A percentile compares a stretch with the other conserved stretches of the same genome.
These are phyloP conservation scores for Coniella lustricola DNA, from an alignment of 2,329 filamentous ascomycete genomes.

Conservation along the genomic window DNA sequence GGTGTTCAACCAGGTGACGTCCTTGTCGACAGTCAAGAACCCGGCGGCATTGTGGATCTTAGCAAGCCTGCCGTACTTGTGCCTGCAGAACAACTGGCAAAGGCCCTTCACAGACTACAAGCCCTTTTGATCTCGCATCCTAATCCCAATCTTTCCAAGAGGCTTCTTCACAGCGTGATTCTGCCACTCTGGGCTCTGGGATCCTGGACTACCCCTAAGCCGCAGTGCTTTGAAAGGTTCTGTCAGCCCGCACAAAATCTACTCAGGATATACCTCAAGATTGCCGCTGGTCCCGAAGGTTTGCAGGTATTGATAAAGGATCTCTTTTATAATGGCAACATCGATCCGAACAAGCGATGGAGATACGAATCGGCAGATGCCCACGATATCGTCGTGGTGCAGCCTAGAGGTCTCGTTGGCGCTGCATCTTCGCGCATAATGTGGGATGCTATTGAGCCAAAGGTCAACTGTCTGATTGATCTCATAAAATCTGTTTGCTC, in stretches of 20 bases:
- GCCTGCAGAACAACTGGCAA: conserved; percentile 37
- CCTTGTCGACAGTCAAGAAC: conserved; percentile 18
- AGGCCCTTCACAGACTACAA: conserved; percentile 47
- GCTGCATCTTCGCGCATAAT: conserved; percentile 25
- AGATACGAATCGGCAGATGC: conserved; percentile 38
- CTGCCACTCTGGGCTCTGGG: conserved; percentile 58
- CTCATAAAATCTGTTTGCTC: conserved; percentile 44
- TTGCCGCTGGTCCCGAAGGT: conserved; percentile 45
- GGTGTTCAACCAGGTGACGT: background rate
- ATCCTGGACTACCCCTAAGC: conserved; percentile 37
- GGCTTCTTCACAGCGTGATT: conserved; percentile 52
- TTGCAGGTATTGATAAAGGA: conserved; percentile 44
- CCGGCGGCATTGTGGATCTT: conserved; percentile 38
- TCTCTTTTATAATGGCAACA: conserved; percentile 48
- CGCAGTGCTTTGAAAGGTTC: conserved; percentile 30
- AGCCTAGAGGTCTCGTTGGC: conserved; percentile 20
- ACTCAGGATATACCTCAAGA: conserved; percentile 49
- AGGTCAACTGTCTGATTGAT: conserved; percentile 40
- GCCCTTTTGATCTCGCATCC: conserved; percentile 56
- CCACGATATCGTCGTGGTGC: conserved; percentile 46
- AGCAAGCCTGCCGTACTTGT: conserved; percentile 38
- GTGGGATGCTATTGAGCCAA: conserved; percentile 39
- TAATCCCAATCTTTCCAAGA: conserved; percentile 56
- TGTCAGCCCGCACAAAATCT: conserved; percentile 41
- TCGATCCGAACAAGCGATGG: conserved; percentile 38